Base-by-base conservation (phyloP, 768 basidiomycete genomes). In the Pisolithus orientalis region DNA sequence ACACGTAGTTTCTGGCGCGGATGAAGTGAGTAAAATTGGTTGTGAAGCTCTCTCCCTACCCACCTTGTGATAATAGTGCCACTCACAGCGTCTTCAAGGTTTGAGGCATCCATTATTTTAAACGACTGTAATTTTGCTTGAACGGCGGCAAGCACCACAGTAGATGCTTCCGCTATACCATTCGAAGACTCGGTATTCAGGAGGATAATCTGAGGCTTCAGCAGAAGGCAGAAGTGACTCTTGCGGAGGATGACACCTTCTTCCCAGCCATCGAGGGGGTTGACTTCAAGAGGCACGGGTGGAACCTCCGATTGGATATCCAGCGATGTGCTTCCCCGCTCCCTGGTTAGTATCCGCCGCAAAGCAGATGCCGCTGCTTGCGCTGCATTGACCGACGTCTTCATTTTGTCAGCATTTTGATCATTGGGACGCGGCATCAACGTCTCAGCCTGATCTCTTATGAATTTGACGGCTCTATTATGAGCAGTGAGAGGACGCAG, bases 181-280 rank as follows among this genome's bases (percentile, higher is more conserved):
- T 65, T 49, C 10, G 62, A 68, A 44, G 66, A 64, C 16, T 73
- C 65, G 38, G 85, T 80, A 54, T 83, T 87, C 17, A 80, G 75
- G 27, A 96, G 70, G 9, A 92, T 82, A 48, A 98, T 80, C 63
- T 98, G 94, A 11, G 94, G 93, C 61, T 94, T 94, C 53, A 95
- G 71, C 32, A 97, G 76, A n/a, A 93, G 75, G 62, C 89, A 88
- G 65, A 88, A 87, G 62, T 93, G 82, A 39, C 83, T 82, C 59
- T 87, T 87, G 48, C 72, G 71, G 29, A 87, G 72, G 28, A 83
- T 78, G 44, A 89, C 82, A 1, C 83, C 85, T 34, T 86, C 81
- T 27, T 76, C 76, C 85, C 87, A 90, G 13, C 87, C 87, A 40
- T 78, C 72, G 49, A 89, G 64, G 10, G 87, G 85, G 49, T 85